Evolutionary conservation across 202 grass and related monocot species (phyloP).

Genomic region (Zizania palustris): DNA sequence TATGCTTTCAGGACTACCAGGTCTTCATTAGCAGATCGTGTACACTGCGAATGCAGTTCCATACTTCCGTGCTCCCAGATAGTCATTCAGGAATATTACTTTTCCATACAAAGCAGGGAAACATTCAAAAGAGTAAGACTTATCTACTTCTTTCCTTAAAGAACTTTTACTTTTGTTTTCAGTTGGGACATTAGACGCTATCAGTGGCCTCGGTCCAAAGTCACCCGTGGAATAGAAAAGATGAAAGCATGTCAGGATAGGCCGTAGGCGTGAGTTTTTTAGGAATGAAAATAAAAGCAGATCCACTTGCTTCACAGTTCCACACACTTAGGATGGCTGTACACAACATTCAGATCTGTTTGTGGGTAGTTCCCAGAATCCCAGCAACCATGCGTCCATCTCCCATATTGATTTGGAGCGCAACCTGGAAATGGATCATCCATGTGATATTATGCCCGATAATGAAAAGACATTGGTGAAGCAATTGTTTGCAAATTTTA

Average conservation of each 20-base stretch:
- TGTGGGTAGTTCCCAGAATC: neutral
- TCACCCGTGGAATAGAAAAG: neutral
- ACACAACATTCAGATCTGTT: neutral
- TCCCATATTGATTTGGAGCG: neutral
- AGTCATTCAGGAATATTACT: neutral
- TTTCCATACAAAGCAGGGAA: constrained; percentile 33
- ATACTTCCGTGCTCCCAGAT: neutral
- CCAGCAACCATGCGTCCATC: too few relatives aligned
- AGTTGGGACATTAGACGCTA: constrained; percentile 1
- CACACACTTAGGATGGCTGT: neutral
- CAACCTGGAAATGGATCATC: neutral
- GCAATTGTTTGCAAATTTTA: neutral
- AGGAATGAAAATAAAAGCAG: neutral
- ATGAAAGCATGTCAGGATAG: neutral
- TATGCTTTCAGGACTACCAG: neutral
- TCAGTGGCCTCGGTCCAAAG: constrained; percentile 3
- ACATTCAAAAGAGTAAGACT: constrained; percentile 32
- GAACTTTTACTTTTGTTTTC: constrained; percentile 30
- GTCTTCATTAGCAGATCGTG: neutral
- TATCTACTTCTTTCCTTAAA: constrained; percentile 15
- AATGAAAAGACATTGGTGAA: neutral
- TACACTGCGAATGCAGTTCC: neutral
- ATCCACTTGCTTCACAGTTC: neutral
- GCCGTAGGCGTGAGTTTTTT: neutral
- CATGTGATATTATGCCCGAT: neutral